Conservation (phyloP, 176 grass and related monocot species). For the Secale cereale region DNA sequence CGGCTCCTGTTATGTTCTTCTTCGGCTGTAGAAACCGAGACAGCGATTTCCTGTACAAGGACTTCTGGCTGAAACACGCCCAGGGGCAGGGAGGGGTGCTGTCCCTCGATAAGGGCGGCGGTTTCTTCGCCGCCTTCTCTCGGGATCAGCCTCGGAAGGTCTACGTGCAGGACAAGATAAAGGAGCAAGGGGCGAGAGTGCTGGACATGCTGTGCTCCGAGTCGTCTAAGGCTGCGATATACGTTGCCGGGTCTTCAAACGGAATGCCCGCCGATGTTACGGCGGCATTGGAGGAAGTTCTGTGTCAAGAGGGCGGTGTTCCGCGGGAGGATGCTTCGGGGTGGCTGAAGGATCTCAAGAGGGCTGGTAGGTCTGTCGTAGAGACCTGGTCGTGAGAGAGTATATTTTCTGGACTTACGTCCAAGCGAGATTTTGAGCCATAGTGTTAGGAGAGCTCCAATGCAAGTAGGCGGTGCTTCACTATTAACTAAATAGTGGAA, state of each 20-base stretch:
- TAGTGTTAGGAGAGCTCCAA: too few relatives aligned
- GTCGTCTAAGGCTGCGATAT: constrained; percentile 43
- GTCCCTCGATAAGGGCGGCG: constrained; percentile 52
- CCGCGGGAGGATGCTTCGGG: constrained; percentile 38
- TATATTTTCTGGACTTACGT: too few relatives aligned
- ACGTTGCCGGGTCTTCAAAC: constrained; percentile 62
- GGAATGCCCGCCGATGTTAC: constrained; percentile 86
- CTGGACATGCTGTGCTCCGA: constrained; percentile 48
- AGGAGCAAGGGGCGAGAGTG: constrained; percentile 62
- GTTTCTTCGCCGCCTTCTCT: constrained; percentile 79
- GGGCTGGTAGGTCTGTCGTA: constrained; percentile 52
- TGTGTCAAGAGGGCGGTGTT: constrained; percentile 44
- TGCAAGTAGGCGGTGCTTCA: too few relatives aligned
- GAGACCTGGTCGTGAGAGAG: constrained; percentile 64
- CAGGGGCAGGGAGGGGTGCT: constrained; percentile 54
- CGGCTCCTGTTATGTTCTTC: constrained; percentile 70
- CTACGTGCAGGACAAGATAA: constrained; percentile 88
- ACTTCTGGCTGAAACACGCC: constrained; percentile 77
- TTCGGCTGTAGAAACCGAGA: constrained; percentile 74
- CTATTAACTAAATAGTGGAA: too few relatives aligned
- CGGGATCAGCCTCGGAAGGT: constrained; percentile 78
- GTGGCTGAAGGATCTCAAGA: constrained; percentile 61
- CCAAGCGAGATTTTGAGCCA: too few relatives aligned
- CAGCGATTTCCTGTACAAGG: constrained; percentile 66
- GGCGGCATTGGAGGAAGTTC: constrained; percentile 53